Evolutionary conservation across 768 basidiomycete genomes (phyloP).

Genomic region (Agaricus blazei): DNA sequence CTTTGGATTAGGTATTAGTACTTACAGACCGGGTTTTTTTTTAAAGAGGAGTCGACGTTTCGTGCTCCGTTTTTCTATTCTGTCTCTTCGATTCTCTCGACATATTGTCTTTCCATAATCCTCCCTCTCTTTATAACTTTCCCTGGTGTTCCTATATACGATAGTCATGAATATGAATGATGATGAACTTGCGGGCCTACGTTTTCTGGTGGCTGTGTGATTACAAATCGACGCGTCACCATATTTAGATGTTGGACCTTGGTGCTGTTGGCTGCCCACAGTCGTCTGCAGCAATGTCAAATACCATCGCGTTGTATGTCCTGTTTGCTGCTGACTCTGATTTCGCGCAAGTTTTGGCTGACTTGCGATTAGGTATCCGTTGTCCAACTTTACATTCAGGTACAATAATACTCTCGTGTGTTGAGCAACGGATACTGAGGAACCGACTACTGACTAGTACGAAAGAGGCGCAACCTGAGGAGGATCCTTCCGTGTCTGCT

Average conservation of each 20-base stretch:
- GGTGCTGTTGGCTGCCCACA: neutral
- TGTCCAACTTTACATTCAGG: constrained; percentile 94
- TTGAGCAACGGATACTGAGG: neutral
- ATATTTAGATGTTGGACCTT: too few species aligned
- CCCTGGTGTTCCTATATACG: too few species aligned
- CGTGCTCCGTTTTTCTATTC: too few species aligned
- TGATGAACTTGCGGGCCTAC: too few species aligned
- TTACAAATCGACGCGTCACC: too few species aligned
- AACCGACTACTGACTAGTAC: constrained; percentile 46
- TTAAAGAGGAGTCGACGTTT: too few species aligned
- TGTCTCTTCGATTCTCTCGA: too few species aligned
- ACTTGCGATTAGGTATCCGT: constrained; percentile 54
- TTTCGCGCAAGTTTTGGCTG: neutral
- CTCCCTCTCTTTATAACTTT: neutral
- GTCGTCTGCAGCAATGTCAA: constrained; percentile 32
- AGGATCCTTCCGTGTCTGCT: constrained; percentile 94
- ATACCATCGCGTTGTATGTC: constrained; percentile 47
- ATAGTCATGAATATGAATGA: too few species aligned
- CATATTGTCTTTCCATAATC: too few species aligned
- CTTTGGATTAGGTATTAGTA: neutral
- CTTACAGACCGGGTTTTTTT: too few species aligned
- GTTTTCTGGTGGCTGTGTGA: too few species aligned
- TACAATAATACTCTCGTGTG: constrained; percentile 17
- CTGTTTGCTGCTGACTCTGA: neutral
- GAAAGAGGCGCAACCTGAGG: constrained; percentile 95